Evolutionary conservation across 768 basidiomycete genomes (phyloP), one percentile per base, ranked within the genome.

Genomic region (Sistotremastrum suecicum): DNA sequence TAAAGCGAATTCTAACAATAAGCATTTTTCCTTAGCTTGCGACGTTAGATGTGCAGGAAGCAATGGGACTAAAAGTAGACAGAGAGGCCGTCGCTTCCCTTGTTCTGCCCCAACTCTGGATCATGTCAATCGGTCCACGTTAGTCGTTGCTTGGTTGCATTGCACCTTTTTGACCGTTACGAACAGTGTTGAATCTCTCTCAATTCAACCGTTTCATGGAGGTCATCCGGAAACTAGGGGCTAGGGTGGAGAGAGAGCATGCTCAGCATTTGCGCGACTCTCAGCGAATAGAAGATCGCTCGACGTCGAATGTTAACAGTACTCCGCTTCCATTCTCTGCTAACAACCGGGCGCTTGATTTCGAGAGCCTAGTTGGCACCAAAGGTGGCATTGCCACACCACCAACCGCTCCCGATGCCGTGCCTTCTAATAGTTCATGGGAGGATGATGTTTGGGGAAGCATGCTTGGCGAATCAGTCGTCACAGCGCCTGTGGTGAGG

Each of bases 101-200:
- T 38, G 85, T 94, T 32, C 66, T 94, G 8, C 89, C 89, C 6
- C 89, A 94, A 59, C 64, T 92, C 30, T 99, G 95, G 95, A 70
- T 83, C 3, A 97, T 99, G 91, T 91, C 86, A 3, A 94, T 98
- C 67, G 92, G 90, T 29, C 92, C 92, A 45, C 59, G 88, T 89
- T 57, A 55, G 83, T 72, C 3, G 4, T 39, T 33, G 33, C 5
- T 33, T 36, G 38, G 9, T 33, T 9, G 30, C 5, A 5, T 32
- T 7, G 28, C 6, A 40, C 38, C 9, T 38, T 37, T 31, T 20
- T 34, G 7, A 46, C 30, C 39, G 20, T 47, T 34, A 3, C 30
- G 20, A 6, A 32, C 51, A 85, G 83, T 88, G 34, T 56, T 88
- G n/a, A 88, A 73, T 53, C 67, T 88, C 9, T 72, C 76, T 32